Base-by-base conservation (phyloP, 495 filamentous ascomycete species). In the Penicillium mononematosum region DNA sequence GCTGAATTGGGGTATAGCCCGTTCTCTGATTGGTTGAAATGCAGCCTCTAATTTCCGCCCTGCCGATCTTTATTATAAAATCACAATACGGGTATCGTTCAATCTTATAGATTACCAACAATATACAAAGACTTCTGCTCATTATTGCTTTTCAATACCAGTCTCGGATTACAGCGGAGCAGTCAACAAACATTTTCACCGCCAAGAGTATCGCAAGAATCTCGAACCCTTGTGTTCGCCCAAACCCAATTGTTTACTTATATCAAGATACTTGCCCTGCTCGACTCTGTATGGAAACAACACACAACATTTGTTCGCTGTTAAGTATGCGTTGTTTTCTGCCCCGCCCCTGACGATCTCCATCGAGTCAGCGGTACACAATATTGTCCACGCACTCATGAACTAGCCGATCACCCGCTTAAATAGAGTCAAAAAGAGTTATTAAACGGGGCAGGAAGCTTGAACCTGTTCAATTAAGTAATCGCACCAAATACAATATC, bases 11-110 rank as follows among this genome's bases (percentile, higher is more conserved):
- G 10, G 6, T 2, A 8, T 1, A 2, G 8, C 0, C 9, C 8
- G 3, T 2, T 0, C 3, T 47, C 5, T 66, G 42, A 62, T 65
- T 67, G 53, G 59, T 7, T 22, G 0, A 1, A 4, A 6, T 1
- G 6, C 29, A 3, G n/a, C 10, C 36, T 53, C 49, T 63, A 62
- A 67, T 69, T 65, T 67, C 66, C 60, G 60, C 54, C 53, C 45
- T 65, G 66, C 53, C 61, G 66, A 67, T 69, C 66, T 17, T 36
- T 39, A 62, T 58, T 47, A 39, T 41, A 11, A 36, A 53, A 44
- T 10, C 24, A 17, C 43, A 47, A 20, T 39, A 55, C 42, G 1
- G 4, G 45, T 39, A 36, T 39, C 24, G 17, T 24, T 16, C 17
- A 29, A 51, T 25, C 12, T 38, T 39, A 12, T 7, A 9, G 11